A percentile compares a stretch with the other conserved stretches of the same genome.
These are phyloP conservation scores for Lepidopterella palustris DNA, from an alignment of 495 filamentous ascomycete genomes.

Conservation along the genomic window DNA sequence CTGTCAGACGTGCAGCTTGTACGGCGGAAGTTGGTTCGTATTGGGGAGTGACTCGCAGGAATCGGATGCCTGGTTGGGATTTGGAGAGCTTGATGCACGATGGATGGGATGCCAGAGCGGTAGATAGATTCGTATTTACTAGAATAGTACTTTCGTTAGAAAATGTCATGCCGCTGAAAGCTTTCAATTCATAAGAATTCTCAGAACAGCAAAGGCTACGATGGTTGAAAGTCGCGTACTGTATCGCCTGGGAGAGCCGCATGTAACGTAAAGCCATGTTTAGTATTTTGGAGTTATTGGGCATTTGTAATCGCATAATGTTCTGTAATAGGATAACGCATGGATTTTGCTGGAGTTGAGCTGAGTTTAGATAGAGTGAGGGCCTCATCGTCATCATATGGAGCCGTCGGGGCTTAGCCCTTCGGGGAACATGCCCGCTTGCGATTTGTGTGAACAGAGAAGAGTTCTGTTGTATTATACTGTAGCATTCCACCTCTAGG, in stretches of 20 bases:
- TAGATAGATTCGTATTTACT: constrained; percentile 1
- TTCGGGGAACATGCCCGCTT: no score
- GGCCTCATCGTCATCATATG: no score
- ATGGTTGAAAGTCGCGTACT: no score
- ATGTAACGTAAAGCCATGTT: background rate
- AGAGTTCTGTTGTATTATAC: no score
- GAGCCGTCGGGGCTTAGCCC: no score
- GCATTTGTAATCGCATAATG: background rate
- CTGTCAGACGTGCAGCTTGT: constrained; percentile 1
- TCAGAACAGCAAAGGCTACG: no score
- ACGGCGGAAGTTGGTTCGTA: constrained; percentile 3
- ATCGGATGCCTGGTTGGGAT: background rate
- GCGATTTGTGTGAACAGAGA: no score
- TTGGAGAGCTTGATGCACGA: background rate
- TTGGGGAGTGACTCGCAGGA: no score
- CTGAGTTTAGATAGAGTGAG: no score
- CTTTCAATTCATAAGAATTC: no score
- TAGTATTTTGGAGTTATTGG: background rate
- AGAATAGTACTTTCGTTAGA: constrained; percentile 15
- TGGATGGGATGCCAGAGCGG: background rate
- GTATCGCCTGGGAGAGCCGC: background rate
- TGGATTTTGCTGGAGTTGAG: no score
- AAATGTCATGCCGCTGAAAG: constrained; percentile 23
- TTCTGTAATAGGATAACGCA: background rate
- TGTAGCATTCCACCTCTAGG: no score